Evolutionary conservation across 768 basidiomycete genomes (phyloP), one percentile per base, ranked within the genome.

Genomic region (Rubroboletus pulcherrimus): DNA sequence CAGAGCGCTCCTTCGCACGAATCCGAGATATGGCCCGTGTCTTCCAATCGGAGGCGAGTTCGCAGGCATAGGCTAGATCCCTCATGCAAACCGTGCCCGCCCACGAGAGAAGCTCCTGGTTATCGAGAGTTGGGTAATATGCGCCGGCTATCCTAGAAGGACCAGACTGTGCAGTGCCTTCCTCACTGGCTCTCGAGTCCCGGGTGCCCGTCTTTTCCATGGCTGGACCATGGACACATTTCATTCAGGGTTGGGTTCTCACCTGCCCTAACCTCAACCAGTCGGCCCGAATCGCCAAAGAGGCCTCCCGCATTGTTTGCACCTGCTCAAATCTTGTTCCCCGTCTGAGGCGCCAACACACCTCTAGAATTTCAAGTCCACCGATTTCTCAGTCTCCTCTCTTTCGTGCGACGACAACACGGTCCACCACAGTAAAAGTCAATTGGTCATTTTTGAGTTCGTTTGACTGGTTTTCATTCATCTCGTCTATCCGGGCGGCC

Each of bases 221-320:
- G 15, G n/a, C 29, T 21, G n/a, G 37, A 49, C 31, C 48, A 19
- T 11, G 21, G 50, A 5, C 14, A 26, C 40, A 42, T 12, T 19
- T 26, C 42, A 17, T 21, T 21, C 56, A 59, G 38, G 57, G 38
- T 38, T n/a, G 33, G 3, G 33, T n/a, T 6, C 14, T 4, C 34
- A 24, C 24, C 12, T 14, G 26, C n/a, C 8, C 15, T 24, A 40
- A 35, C 17, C 33, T 37, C 29, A 12, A 35, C 31, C 10, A 26
- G 12, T 51, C 59, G 48, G 59, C 24, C 43, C 54, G 35, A 38
- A 39, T 39, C 26, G 49, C 60, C 35, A 51, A 41, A 37, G 40
- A 26, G 19, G 30, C n/a, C 19, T 37, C 8, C 29, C 9, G 29
- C 41, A 15, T 24, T 42, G 4, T 7, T 8, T n/a, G 7, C 35